phyloP scores from a whole-genome alignment of 2,329 filamentous ascomycete genomes.

The Amphichorda felina region DNA sequence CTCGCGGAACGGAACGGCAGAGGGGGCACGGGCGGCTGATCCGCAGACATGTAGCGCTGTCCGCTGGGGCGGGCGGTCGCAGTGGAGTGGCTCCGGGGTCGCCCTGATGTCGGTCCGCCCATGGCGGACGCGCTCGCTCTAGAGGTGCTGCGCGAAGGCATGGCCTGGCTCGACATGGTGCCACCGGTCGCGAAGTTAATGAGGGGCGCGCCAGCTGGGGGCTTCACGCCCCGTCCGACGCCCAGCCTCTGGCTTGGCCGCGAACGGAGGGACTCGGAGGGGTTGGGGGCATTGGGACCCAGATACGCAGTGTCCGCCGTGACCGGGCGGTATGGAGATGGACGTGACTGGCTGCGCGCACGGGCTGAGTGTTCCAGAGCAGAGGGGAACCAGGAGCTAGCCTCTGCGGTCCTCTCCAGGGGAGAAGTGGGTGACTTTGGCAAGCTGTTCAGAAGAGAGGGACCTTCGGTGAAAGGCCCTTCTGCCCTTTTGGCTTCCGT shows the following conservation, averaged over 20 bases:
- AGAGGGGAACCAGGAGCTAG: slow-evolving; percentile 23
- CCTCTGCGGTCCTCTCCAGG: slow-evolving; percentile 13
- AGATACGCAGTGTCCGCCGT: slow-evolving; percentile 11
- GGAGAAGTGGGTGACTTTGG: slow-evolving; percentile 9
- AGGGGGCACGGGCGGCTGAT: slow-evolving; percentile 6
- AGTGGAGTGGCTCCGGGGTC: background rate
- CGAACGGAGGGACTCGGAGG: background rate
- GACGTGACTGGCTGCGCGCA: slow-evolving; percentile 8
- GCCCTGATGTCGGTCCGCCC: background rate
- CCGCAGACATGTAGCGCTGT: background rate
- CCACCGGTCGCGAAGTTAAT: slow-evolving; percentile 31
- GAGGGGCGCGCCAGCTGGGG: slow-evolving; percentile 24
- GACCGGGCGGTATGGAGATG: slow-evolving; percentile 6
- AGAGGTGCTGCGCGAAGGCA: background rate
- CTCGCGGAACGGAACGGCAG: slow-evolving; percentile 5
- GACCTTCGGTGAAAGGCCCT: slow-evolving; percentile 40
- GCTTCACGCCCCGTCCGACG: slow-evolving; percentile 22
- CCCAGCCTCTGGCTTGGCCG: slow-evolving; percentile 36
- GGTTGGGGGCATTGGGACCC: background rate
- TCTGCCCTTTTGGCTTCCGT: slow-evolving; percentile 18
- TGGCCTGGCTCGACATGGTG: slow-evolving; percentile 4
- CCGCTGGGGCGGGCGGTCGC: background rate
- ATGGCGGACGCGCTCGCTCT: background rate
- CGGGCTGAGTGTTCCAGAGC: slow-evolving; percentile 23
- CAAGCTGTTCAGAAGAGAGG: slow-evolving; percentile 40